Conservation (phyloP, 352 stramenopile species). For the Globisporangium spiculum region DNA sequence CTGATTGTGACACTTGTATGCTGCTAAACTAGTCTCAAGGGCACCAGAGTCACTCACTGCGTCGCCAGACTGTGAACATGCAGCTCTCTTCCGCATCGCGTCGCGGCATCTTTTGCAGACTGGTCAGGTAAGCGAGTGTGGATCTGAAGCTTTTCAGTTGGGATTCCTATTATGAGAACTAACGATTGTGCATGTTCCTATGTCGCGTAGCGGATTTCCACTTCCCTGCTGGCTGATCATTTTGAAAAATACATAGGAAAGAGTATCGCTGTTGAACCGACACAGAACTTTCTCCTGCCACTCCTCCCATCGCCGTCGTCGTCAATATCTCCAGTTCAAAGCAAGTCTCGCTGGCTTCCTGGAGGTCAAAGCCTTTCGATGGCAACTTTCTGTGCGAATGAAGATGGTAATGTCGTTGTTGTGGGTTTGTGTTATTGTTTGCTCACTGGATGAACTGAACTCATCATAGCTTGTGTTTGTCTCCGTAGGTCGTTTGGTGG, state of each 20-base stretch:
- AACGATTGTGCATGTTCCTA: background rate
- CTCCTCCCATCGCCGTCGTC: too few relatives aligned
- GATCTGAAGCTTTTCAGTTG: background rate
- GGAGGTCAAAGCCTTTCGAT: slow-evolving; percentile 3
- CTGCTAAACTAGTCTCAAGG: background rate
- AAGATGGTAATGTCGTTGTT: background rate
- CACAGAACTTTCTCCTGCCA: background rate
- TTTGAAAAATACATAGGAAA: slow-evolving; percentile 10
- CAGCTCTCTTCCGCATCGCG: slow-evolving; percentile 16
- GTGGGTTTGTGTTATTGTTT: background rate
- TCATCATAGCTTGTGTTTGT: background rate
- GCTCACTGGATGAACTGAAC: too few relatives aligned
- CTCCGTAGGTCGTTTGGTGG: slow-evolving; percentile 28
- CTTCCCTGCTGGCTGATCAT: slow-evolving; percentile 1
- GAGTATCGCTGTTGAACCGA: background rate
- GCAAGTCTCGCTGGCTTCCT: slow-evolving; percentile 7
- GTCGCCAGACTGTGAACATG: slow-evolving; percentile 1
- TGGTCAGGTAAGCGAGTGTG: slow-evolving; percentile 5
- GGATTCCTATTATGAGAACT: background rate
- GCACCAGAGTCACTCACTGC: slow-evolving; percentile 1
- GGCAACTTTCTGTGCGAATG: slow-evolving; percentile 2
- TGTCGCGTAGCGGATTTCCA: slow-evolving; percentile 10
- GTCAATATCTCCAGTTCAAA: background rate
- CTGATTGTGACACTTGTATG: background rate
- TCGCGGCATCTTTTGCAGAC: slow-evolving; percentile 15